Evolutionary conservation across 257 asterid genomes (phyloP).

Genomic region (Buddleja alternifolia): DNA sequence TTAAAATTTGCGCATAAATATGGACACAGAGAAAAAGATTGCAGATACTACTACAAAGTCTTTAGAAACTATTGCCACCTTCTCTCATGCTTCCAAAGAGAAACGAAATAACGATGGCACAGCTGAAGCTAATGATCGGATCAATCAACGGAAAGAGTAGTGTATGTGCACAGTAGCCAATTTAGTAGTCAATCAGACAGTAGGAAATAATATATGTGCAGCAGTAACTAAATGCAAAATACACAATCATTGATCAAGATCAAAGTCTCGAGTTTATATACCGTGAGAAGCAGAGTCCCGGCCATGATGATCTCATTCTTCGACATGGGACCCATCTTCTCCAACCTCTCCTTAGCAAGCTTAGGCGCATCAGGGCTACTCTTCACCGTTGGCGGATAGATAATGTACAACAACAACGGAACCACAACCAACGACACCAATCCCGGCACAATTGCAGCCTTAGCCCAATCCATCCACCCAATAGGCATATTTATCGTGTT

Average conservation of each 20-base stretch:
- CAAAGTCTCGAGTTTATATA: constrained; percentile 31
- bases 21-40: too few species aligned
- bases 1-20: too few species aligned
- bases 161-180: too few species aligned
- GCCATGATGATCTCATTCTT: constrained; percentile 94
- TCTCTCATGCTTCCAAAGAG: too few species aligned
- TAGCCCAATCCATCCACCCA: constrained; percentile 99
- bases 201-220: not conserved
- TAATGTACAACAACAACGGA: constrained; percentile 67
- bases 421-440: constrained; percentile 78
- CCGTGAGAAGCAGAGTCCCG: constrained; percentile 91
- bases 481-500: constrained; percentile 68
- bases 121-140: too few species aligned
- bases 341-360: constrained; percentile 85
- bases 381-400: constrained; percentile 88
- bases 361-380: constrained; percentile 96
- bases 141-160: too few species aligned
- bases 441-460: constrained; percentile 97
- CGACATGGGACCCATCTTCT: constrained; percentile 95
- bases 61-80: too few species aligned
- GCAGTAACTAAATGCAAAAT: not conserved
- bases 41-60: too few species aligned
- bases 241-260: not conserved
- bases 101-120: too few species aligned
- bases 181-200: constrained; percentile 3